Evolutionary conservation across 2,329 filamentous ascomycete species (phyloP), one percentile per base, ranked within the genome.

Genomic region (Calonectria hawksworthii): DNA sequence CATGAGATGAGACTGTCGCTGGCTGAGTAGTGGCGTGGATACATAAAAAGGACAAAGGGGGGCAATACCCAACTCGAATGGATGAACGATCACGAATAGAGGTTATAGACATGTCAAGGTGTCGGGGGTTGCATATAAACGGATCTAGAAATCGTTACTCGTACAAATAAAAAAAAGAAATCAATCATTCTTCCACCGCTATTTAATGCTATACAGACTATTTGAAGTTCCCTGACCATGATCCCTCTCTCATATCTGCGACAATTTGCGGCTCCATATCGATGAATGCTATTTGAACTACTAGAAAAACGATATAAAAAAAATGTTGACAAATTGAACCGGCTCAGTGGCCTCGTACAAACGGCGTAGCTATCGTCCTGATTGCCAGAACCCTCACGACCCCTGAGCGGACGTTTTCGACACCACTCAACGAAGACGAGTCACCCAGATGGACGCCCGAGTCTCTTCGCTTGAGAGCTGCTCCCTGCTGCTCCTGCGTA

Each of bases 1-100:
- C 78, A 7, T 79, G 77, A 34, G 80, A 81, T 61, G 74, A 81
- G 67, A 76, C 75, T 30, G 74, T 83, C n/a, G 78, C 82, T 56
- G 80, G 80, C 44, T 83, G 68, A 76, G 13, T 38, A 38, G 54
- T 38, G 14, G 56, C n/a, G 34, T 50, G 38, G 28, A 52, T 26
- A 14, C 18, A 51, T 30, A 56, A 30, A 52, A 2, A 30, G 32
- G 16, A n/a, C 65, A 28, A 41, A 38, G 21, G 23, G 21, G 23
- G 56, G 23, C 59, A 63, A 68, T 36, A 64, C 21, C 56, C 67
- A 65, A 68, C 26, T 56, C 30, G 61, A 18, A 75, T 32, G 32
- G 52, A 68, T 23, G 34, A 51, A 50, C 21, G 41, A 38, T 34
- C n/a, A 59, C 23, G 26, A 36, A 68, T 59, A 54, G 26, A 68